phyloP scores from a whole-genome alignment of 306 rosid genomes.

The Quercus parvula region DNA sequence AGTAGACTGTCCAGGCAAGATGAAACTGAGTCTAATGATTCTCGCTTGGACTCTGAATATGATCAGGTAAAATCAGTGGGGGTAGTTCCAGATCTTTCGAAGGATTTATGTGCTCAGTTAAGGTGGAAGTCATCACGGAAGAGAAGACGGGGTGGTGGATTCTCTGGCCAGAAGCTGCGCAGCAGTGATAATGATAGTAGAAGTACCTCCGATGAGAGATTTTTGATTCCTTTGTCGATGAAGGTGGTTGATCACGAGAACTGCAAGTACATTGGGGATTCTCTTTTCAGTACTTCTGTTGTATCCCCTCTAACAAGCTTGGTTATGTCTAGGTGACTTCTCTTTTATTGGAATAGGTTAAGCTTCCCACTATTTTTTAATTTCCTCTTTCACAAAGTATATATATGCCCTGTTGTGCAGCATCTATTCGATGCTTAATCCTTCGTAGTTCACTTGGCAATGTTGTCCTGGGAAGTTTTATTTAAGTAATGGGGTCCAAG shows the following conservation, averaged over 20 bases:
- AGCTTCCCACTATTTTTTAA: background rate
- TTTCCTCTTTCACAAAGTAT: background rate
- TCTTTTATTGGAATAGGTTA: background rate
- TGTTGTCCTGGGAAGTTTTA: slow-evolving; percentile 1
- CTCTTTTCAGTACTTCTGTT: slow-evolving; percentile 62
- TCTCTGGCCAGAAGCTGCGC: slow-evolving; percentile 28
- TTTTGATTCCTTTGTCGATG: slow-evolving; percentile 42
- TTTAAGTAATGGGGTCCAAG: slow-evolving; percentile 30
- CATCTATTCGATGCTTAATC: slow-evolving; percentile 46
- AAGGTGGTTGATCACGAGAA: slow-evolving; percentile 68
- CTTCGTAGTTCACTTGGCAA: background rate
- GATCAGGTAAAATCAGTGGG: slow-evolving; percentile 19
- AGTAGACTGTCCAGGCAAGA: slow-evolving; percentile 23
- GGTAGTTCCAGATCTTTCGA: slow-evolving; percentile 51
- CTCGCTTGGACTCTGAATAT: slow-evolving; percentile 13
- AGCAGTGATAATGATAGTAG: background rate
- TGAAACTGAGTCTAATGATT: slow-evolving; percentile 4
- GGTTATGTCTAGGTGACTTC: slow-evolving; percentile 79
- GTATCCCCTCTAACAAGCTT: slow-evolving; percentile 64
- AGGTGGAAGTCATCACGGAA: slow-evolving; percentile 71
- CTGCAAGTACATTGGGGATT: slow-evolving; percentile 68
- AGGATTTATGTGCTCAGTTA: slow-evolving; percentile 51
- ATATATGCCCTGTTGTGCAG: slow-evolving; percentile 29
- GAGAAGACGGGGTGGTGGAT: slow-evolving; percentile 39
- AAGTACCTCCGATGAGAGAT: slow-evolving; percentile 38